Evolutionary conservation across 73 alveolate species (phyloP).

Genomic region (Tetrahymena malaccensis): DNA sequence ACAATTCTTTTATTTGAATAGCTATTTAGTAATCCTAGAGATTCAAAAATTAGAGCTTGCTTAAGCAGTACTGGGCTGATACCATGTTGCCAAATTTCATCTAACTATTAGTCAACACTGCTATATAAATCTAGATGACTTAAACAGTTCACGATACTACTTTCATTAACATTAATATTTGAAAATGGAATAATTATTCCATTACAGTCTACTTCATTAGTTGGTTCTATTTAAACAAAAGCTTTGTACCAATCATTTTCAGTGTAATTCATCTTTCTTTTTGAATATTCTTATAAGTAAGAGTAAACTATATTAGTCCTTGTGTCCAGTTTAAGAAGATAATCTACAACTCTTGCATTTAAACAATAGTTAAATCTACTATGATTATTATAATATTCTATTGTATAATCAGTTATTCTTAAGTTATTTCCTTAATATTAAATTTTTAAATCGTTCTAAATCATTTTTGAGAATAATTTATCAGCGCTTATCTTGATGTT

Average conservation of each 20-base stretch:
- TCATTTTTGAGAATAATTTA: neutral
- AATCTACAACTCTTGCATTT: neutral
- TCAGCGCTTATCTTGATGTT: neutral
- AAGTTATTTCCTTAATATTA: neutral
- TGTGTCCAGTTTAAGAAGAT: neutral
- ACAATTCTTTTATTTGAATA: neutral
- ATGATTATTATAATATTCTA: neutral
- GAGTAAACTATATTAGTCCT: neutral
- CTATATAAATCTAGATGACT: neutral
- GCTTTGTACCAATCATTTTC: neutral
- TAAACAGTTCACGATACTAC: neutral
- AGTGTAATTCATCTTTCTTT: neutral
- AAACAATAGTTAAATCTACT: neutral
- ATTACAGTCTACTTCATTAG: neutral
- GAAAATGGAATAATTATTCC: neutral
- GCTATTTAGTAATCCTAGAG: neutral
- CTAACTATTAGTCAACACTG: neutral
- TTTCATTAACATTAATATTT: neutral
- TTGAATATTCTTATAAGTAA: neutral
- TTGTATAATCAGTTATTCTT: neutral
- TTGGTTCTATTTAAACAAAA: neutral
- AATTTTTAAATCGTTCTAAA: neutral
- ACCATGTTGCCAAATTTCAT: neutral
- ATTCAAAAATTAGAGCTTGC: neutral
- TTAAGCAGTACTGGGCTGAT: neutral